These are phyloP conservation scores for Aspergillus mulundensis DNA, from an alignment of 495 filamentous ascomycete species.

Conservation along the genomic window DNA sequence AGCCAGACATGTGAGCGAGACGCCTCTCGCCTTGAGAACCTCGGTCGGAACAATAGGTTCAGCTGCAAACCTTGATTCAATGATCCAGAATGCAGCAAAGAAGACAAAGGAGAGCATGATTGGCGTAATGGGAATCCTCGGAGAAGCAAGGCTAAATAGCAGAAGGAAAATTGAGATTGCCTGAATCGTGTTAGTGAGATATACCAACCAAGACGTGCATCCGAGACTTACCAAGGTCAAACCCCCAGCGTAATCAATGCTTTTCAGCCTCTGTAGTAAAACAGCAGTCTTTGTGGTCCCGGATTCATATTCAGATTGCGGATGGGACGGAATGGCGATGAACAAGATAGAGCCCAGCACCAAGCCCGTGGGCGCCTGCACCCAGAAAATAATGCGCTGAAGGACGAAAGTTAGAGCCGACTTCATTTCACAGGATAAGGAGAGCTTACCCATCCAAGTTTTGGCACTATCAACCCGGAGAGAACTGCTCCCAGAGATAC, in stretches of 20 bases:
- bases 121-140: constrained; percentile 51
- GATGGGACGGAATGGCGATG: constrained; percentile 51
- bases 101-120: constrained; percentile 52
- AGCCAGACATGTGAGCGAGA: constrained; percentile 62
- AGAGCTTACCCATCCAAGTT: constrained; percentile 61
- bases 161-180: constrained; percentile 56
- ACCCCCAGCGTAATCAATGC: constrained; percentile 67
- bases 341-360: constrained; percentile 55
- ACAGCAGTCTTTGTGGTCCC: constrained; percentile 18
- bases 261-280: constrained; percentile 46
- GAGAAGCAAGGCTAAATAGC: constrained; percentile 60
- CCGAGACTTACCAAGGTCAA: constrained; percentile 50
- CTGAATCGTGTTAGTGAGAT: constrained; percentile 30
- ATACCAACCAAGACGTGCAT: background rate
- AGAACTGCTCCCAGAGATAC: constrained; percentile 67
- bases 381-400: constrained; percentile 64
- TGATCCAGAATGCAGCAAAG: constrained; percentile 54
- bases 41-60: constrained; percentile 69
- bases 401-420: background rate
- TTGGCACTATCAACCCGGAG: constrained; percentile 58
- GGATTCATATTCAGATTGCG: constrained; percentile 20
- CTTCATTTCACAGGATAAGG: background rate
- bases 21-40: constrained; percentile 58
- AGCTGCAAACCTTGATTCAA: constrained; percentile 51
- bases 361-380: constrained; percentile 57